A percentile compares a stretch with the other conserved stretches of the same genome.
phyloP scores from a whole-genome alignment of 495 filamentous ascomycete genomes.

The Penicillium steckii region DNA sequence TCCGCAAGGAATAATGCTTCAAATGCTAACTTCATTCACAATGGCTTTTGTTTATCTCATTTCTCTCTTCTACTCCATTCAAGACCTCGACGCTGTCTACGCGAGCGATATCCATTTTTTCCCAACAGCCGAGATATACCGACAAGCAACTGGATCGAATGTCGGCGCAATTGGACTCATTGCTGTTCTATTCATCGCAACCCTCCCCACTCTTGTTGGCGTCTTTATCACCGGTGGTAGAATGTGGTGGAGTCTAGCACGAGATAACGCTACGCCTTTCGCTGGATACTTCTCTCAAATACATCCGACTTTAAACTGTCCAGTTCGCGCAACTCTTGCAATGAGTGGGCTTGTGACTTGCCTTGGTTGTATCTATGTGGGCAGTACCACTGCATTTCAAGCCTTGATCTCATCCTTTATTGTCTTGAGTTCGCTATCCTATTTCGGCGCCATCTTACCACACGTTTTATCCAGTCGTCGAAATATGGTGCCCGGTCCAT shows the following conservation, averaged over 20 bases:
- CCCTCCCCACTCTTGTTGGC: constrained; percentile 58
- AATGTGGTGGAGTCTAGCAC: constrained; percentile 74
- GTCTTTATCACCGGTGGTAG: constrained; percentile 67
- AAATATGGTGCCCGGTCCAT: constrained; percentile 66
- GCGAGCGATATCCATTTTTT: constrained; percentile 53
- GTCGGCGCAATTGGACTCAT: constrained; percentile 63
- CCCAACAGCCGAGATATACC: constrained; percentile 71
- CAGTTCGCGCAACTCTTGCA: constrained; percentile 58
- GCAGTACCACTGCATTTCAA: constrained; percentile 65
- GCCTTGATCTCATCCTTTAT: constrained; percentile 73
- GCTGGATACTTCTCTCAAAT: constrained; percentile 34
- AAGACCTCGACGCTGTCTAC: constrained; percentile 58
- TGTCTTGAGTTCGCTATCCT: constrained; percentile 69
- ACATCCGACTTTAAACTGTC: constrained; percentile 48
- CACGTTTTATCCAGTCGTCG: constrained; percentile 61
- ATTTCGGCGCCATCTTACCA: constrained; percentile 67
- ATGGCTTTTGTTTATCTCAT: constrained; percentile 38
- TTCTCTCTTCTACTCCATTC: constrained; percentile 61
- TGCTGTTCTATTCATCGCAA: constrained; percentile 48
- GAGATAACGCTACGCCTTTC: constrained; percentile 57
- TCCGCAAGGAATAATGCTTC: constrained; percentile 51
- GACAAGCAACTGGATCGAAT: constrained; percentile 62
- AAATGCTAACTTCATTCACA: constrained; percentile 57
- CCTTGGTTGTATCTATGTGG: constrained; percentile 69
- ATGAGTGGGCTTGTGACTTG: constrained; percentile 59